These are phyloP conservation scores for Davidsoniella australis DNA, from an alignment of 2,329 filamentous ascomycete genomes.

Conservation along the genomic window DNA sequence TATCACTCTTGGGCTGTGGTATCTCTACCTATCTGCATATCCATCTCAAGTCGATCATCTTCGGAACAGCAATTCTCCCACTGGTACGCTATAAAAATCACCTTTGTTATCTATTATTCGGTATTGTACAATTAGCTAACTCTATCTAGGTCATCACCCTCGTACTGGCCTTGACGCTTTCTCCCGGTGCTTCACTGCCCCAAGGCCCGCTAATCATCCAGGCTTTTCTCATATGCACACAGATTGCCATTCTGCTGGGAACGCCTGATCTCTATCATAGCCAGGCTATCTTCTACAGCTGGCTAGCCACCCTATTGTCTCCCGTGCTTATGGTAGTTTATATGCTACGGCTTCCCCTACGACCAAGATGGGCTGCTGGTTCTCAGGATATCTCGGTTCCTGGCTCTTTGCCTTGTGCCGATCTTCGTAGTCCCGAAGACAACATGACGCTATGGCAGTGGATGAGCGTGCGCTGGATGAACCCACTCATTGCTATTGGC, in stretches of 20 bases:
- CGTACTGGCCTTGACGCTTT: no score
- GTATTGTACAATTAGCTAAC: no score
- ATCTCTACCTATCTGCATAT: no score
- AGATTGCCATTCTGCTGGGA: slow-evolving; percentile 14
- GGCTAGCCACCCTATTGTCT: slow-evolving; percentile 21
- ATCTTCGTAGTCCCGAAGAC: slow-evolving; percentile 60
- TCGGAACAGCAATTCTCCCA: no score
- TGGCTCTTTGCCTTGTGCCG: slow-evolving; percentile 8
- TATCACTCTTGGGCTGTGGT: no score
- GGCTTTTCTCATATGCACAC: slow-evolving; percentile 17
- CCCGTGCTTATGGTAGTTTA: slow-evolving; percentile 31
- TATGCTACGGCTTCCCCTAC: slow-evolving; percentile 53
- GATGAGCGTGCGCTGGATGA: slow-evolving; percentile 72
- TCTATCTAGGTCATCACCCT: no score
- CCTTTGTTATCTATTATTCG: no score
- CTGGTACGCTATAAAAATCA: no score
- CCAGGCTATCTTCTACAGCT: slow-evolving; percentile 12
- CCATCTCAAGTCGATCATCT: no score
- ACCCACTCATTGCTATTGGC: slow-evolving; percentile 51
- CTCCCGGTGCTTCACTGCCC: neutral
- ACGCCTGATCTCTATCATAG: slow-evolving; percentile 16
- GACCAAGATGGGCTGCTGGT: slow-evolving; percentile 36
- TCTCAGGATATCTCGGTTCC: no score
- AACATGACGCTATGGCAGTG: slow-evolving; percentile 66
- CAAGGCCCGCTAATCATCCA: slow-evolving; percentile 19